Conservation (phyloP, 345 rosid genomes). For the Arabidopsis arenosa region DNA sequence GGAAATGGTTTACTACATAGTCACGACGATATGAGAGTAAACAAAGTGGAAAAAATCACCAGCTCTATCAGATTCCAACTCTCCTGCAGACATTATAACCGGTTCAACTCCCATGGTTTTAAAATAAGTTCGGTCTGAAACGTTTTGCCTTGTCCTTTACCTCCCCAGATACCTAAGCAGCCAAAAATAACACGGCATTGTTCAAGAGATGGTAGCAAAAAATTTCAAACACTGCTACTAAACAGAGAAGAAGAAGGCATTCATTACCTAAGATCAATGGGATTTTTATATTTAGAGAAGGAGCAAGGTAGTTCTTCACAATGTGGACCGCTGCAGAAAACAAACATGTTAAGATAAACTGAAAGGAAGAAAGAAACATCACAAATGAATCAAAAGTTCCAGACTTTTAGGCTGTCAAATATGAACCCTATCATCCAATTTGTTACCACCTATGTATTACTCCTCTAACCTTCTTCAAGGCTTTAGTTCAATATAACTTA, state of each 20-base stretch:
- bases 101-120: slow-evolving; percentile 92
- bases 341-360: neutral
- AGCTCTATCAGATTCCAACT: slow-evolving; percentile 92
- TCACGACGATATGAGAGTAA: neutral
- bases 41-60: slow-evolving; percentile 50
- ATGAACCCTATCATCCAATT: slow-evolving; percentile 9
- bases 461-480: slow-evolving; percentile 41
- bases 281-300: slow-evolving; percentile 67
- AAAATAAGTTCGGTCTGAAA: slow-evolving; percentile 96
- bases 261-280: slow-evolving; percentile 83
- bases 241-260: slow-evolving; percentile 4
- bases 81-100: slow-evolving; percentile 95
- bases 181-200: neutral
- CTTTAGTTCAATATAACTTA: slow-evolving; percentile 56
- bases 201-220: slow-evolving; percentile 32
- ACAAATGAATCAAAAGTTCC: slow-evolving; percentile 17
- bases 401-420: slow-evolving; percentile 9
- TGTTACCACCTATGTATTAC: neutral
- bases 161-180: slow-evolving; percentile 89
- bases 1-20: neutral
- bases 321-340: slow-evolving; percentile 73
- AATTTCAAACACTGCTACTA: neutral
- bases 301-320: slow-evolving; percentile 91
- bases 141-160: slow-evolving; percentile 97
- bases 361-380: neutral